Base-by-base conservation (phyloP, 129 eudicot genomes). In the Arctium lappa region DNA sequence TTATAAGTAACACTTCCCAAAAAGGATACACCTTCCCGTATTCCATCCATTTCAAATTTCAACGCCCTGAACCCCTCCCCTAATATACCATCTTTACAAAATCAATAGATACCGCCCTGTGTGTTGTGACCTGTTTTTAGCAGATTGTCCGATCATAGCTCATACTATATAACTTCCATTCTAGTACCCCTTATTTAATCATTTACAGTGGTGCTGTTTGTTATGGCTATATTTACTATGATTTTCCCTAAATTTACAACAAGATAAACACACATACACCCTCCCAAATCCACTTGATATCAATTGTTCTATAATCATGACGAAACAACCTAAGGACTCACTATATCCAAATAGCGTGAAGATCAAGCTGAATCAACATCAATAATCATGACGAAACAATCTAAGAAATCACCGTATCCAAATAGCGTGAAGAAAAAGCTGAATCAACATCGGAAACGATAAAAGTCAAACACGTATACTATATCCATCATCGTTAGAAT, bases 341-440 rank as follows among this genome's bases (percentile, higher is more conserved):
- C 63, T 2, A 18, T 12, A 40, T 68, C 76, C 48, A 30, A 38
- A 34, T n/a, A 62, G 30, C 63, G n/a, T 16, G 18, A 81, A 73
- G 39, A 31, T 31, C 85, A 65, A 82, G 71, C 69, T 18, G 16
- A 46, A 46, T 68, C 81, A 53, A 82, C 31, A 44, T 60, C 66
- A 22, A 53, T 56, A 15, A 56, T 56, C 65, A 56, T 13, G 6
- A 15, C 66, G 8, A 56, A 56, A 16, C 29, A 56, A 48, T 50
- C 72, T 5, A 53, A 6, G 1, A 72, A 9, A 82, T n/a, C 80
- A 29, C 32, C 4, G 31, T 16, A 74, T 37, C 32, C 48, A 30
- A 38, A 34, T 6, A 62, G 39, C 42, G 18, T 31, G 40, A 81
- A 74, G 31, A 42, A n/a, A 80, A 65, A 82, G 77, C 70, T 34